Evolutionary conservation across 2,329 filamentous ascomycete genomes (phyloP), one percentile per base, ranked within the genome.

Genomic region (Xylaria sp.): DNA sequence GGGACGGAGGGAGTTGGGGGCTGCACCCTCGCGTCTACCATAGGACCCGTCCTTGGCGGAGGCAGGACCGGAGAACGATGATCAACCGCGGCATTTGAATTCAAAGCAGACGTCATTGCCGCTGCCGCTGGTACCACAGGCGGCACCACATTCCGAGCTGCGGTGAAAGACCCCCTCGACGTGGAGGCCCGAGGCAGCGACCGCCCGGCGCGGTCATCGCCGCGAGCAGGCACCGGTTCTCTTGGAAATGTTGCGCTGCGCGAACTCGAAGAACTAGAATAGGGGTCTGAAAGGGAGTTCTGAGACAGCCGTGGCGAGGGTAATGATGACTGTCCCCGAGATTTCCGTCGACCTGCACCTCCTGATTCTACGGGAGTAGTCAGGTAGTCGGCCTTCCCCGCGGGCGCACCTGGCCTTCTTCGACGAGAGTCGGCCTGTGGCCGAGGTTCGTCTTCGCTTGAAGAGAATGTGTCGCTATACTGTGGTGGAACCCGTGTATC

Each of bases 231-330:
- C 25, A 46, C 67, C 23, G 67, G 55, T 7, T 73, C 72, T 54
- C 60, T 72, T 17, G 72, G 71, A n/a, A 73, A 71, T 8, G 72
- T 72, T 23, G 69, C 48, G 53, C 71, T 73, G 21, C 73, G 72
- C 37, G 70, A 61, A 58, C 66, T 71, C 1, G 70, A 66, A 37
- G 67, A 62, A 15, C 54, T 35, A 23, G 66, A 65, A 15, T 69
- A 66, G 11, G 55, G 64, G 4, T 72, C 71, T 38, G 68, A 63
- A 21, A 70, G 31, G n/a, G 69, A 66, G 19, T 47, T 58, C 37
- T 68, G 70, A 11, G 72, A 73, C 19, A 46, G 37, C 25, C 65
- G 64, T 19, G 71, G 67, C 17, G 72, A 70, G 33, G 69, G 62
- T 23, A 67, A 62, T 31, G 73, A 71, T 4, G 72, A 70, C 40